Evolutionary conservation across 768 basidiomycete genomes (phyloP).

Genomic region (Amanita inopinata): DNA sequence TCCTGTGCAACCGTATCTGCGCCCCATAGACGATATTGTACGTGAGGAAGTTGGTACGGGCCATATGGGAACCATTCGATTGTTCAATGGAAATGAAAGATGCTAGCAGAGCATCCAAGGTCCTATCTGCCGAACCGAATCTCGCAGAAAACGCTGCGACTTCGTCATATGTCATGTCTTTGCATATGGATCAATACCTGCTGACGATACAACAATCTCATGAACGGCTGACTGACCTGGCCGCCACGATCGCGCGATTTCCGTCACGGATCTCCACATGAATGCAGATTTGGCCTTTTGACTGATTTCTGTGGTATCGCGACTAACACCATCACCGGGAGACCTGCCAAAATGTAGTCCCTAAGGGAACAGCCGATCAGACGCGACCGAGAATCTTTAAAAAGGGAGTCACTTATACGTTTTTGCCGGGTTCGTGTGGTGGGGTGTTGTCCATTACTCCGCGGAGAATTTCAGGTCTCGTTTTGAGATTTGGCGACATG

Average conservation of each 20-base stretch:
- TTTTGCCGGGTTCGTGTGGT: not conserved
- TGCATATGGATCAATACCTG: not conserved
- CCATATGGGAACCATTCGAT: not conserved
- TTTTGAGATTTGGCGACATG: constrained; percentile 14
- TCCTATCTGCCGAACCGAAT: not conserved
- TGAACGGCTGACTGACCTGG: not conserved
- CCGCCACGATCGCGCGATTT: constrained; percentile 3
- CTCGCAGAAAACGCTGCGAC: constrained; percentile 1
- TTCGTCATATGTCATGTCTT: constrained; percentile 9
- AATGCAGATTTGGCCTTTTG: constrained; percentile 7
- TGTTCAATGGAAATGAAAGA: constrained; percentile 1
- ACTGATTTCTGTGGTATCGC: not conserved
- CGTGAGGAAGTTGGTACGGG: constrained; percentile 1
- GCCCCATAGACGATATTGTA: constrained; percentile 2
- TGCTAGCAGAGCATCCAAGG: constrained; percentile 1
- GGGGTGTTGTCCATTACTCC: constrained; percentile 4
- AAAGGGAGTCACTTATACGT: not conserved
- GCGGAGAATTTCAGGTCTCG: constrained; percentile 5
- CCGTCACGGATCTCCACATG: constrained; percentile 6
- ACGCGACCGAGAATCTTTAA: not conserved
- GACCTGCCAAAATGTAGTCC: not conserved
- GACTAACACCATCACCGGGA: not conserved
- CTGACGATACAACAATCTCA: not conserved
- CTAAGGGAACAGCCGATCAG: not conserved
- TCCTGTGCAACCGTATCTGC: constrained; percentile 6